Evolutionary conservation across 495 filamentous ascomycete species (phyloP).

Genomic region (Hypoxylon crocopeplum): DNA sequence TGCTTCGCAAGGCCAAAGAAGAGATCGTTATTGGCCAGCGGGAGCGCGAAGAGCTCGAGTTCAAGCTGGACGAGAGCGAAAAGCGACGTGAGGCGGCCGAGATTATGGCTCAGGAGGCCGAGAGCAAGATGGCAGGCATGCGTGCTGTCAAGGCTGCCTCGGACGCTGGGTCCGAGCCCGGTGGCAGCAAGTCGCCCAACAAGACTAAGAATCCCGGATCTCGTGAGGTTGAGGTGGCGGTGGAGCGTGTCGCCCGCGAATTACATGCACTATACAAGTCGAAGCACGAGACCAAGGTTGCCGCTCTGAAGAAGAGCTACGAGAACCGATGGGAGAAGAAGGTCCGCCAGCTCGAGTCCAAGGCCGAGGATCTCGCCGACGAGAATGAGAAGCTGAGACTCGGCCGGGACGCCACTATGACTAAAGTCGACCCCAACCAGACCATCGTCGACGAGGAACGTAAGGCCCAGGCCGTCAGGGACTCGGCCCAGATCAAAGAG

Average conservation of each 20-base stretch:
- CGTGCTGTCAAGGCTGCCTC: conserved; percentile 57
- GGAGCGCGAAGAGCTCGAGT: conserved; percentile 75
- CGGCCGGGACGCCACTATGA: conserved; percentile 70
- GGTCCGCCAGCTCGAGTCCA: conserved; percentile 72
- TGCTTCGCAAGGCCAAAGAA: conserved; percentile 77
- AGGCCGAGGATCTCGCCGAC: conserved; percentile 68
- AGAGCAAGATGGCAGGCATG: conserved; percentile 74
- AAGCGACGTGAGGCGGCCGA: conserved; percentile 68
- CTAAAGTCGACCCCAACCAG: conserved; percentile 60
- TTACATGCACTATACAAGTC: conserved; percentile 92
- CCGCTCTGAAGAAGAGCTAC: conserved; percentile 93
- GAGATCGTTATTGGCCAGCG: conserved; percentile 78
- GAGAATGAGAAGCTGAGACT: conserved; percentile 76
- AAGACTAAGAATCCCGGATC: conserved; percentile 37
- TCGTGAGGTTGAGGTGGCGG: conserved; percentile 78
- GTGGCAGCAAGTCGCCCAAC: conserved; percentile 34
- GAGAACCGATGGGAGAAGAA: conserved; percentile 89
- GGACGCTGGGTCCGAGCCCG: conserved; percentile 39
- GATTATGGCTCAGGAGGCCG: conserved; percentile 71
- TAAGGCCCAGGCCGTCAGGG: conserved; percentile 57
- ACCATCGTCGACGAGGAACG: conserved; percentile 55
- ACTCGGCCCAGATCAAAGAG: conserved; percentile 61
- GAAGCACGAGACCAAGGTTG: conserved; percentile 95
- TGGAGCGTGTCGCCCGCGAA: conserved; percentile 89
- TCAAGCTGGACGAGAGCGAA: conserved; percentile 76